Base-by-base conservation (phyloP, 768 basidiomycete genomes). In the Agrocybe pediades region DNA sequence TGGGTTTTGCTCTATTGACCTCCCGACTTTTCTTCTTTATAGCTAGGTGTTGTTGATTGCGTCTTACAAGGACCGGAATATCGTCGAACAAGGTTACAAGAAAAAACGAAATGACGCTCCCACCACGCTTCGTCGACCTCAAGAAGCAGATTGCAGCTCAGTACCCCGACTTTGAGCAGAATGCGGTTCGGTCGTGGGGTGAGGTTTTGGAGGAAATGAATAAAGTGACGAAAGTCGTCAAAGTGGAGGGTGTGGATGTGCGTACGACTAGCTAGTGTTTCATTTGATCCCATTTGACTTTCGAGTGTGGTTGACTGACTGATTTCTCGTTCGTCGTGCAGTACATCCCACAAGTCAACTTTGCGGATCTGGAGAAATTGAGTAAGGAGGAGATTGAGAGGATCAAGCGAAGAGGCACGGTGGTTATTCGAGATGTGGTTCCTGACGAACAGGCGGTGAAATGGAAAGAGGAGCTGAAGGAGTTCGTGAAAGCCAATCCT, bases 331-430 rank as follows among this genome's bases (percentile, higher is more conserved):
- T 8, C 9, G n/a, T n/a, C n/a, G n/a, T 49, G 16, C 16, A 87
- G 86, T 80, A 75, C 58, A 75, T 89, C 33, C 86, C 87, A 3
- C 81, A 83, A 65, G 78, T 89, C 45, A 71, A 80, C 16, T 86
- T 86, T 62, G 62, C 73, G 3, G 78, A 85, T 41, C 68, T 90
- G 15, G 64, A 73, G 5, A 76, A 63, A 19, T 66, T 89, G 39
- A 69, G 72, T 41, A 51, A 62, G 0, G 80, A 82, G 17, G 69
- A 78, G 26, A 54, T 86, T 6, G 74, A 75, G 2, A 71, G 64
- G 47, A 81, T 89, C 56, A 82, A 73, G 61, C 69, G 77, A 41
- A 74, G 73, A 52, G 87, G 88, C 16, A 78, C 77, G 17, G 76
- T 90, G 27, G 79, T 89, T 25, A 83, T 89, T 53, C 76, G 70